phyloP scores from a whole-genome alignment of 106 monocot genomes.

The Iris macrosiphon region DNA sequence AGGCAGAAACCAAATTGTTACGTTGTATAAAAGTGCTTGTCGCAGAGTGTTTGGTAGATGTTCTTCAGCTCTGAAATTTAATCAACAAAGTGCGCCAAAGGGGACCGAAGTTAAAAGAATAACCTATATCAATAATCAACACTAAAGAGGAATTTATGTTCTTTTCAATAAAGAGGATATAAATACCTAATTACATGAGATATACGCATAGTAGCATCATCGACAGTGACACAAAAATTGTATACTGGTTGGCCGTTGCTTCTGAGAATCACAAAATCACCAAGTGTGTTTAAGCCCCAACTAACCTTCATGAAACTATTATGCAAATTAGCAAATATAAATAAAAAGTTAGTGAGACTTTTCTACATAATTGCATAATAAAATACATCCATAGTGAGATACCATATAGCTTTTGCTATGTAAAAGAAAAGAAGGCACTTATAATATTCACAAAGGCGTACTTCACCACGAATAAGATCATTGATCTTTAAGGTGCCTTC shows the following conservation, averaged over 20 bases:
- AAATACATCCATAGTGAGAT: no score
- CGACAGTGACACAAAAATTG: slow-evolving; percentile 99
- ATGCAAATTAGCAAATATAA: slow-evolving; percentile 25
- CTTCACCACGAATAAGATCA: slow-evolving; percentile 97
- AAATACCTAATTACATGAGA: slow-evolving; percentile 94
- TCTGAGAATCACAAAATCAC: slow-evolving; percentile 94
- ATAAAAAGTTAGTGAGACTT: slow-evolving; percentile 2
- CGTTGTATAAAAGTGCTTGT: slow-evolving; percentile 96
- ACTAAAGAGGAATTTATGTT: neutral
- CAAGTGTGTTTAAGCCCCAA: slow-evolving; percentile 91
- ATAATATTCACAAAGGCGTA: slow-evolving; percentile 28
- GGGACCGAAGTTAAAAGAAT: no score
- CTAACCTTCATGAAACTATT: slow-evolving; percentile 89
- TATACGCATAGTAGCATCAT: slow-evolving; percentile 95
- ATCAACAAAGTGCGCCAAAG: neutral
- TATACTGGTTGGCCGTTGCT: slow-evolving; percentile 99
- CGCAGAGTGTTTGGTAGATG: slow-evolving; percentile 95
- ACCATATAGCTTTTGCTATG: no score
- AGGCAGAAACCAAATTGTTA: slow-evolving; percentile 7
- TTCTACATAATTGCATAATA: no score
- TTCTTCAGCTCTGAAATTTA: slow-evolving; percentile 82
- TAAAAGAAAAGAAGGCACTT: neutral
- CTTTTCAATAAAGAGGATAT: neutral
- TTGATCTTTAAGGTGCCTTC: slow-evolving; percentile 77
- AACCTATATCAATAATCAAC: neutral